phyloP scores from a whole-genome alignment of 73 alveolate species.

The Stentor coeruleus region DNA sequence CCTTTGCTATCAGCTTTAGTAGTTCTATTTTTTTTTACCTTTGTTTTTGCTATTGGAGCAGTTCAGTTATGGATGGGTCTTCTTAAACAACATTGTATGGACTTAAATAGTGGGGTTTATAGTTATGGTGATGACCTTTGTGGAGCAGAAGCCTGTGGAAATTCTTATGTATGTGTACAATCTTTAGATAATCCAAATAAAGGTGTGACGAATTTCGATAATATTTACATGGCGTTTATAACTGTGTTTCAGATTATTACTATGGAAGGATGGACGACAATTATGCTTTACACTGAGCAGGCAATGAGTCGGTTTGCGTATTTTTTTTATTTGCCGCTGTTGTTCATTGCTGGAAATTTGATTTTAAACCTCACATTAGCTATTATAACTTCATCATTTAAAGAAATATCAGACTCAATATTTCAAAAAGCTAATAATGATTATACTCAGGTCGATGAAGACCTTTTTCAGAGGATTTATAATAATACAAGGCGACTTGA shows the following conservation, averaged over 20 bases:
- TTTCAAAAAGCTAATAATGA: background rate
- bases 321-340: conserved; percentile 43
- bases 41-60: conserved; percentile 89
- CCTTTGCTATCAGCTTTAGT: conserved; percentile 71
- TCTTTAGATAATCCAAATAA: conserved; percentile 27
- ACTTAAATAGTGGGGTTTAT: conserved; percentile 54
- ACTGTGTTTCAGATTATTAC: conserved; percentile 43
- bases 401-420: conserved; percentile 18
- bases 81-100: conserved; percentile 64
- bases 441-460: background rate
- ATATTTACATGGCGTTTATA: conserved; percentile 40
- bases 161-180: conserved; percentile 6
- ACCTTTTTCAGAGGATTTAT: background rate
- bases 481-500: background rate
- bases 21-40: conserved; percentile 73
- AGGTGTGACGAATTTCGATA: conserved; percentile 42
- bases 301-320: conserved; percentile 18
- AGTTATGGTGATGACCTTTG: conserved; percentile 9
- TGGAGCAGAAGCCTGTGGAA: background rate
- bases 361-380: conserved; percentile 54
- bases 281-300: conserved; percentile 31
- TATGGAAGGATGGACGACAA: conserved; percentile 61
- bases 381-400: conserved; percentile 49
- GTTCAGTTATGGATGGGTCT: conserved; percentile 75
- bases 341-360: conserved; percentile 55